Conservation (phyloP, 768 basidiomycete species). For the Terana coerulea region DNA sequence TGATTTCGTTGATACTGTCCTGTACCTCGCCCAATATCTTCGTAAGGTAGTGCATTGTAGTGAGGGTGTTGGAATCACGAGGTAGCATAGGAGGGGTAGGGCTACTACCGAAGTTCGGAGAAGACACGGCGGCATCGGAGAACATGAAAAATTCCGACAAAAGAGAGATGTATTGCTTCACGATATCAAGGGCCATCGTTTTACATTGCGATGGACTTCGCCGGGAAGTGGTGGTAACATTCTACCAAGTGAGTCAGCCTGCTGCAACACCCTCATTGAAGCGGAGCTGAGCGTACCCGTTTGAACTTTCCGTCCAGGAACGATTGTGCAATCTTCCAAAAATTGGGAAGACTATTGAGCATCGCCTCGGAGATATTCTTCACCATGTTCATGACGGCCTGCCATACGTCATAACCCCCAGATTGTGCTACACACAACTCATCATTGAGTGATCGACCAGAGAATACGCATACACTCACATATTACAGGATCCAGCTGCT, state of each 20-base stretch:
- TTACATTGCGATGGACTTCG: constrained; percentile 82
- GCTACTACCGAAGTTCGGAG: constrained; percentile 35
- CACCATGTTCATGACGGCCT: constrained; percentile 70
- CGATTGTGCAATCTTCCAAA: constrained; percentile 88
- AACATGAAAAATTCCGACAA: constrained; percentile 84
- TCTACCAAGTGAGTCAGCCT: neutral
- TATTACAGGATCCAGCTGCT: constrained; percentile 57
- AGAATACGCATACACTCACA: constrained; percentile 37
- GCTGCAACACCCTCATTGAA: neutral
- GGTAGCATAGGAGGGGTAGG: constrained; percentile 58
- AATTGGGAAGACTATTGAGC: constrained; percentile 80
- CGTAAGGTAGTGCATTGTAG: constrained; percentile 75
- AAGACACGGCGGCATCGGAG: constrained; percentile 71
- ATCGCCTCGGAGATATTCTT: constrained; percentile 87
- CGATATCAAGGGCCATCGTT: constrained; percentile 84
- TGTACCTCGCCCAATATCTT: constrained; percentile 81
- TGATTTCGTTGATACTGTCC: constrained; percentile 81
- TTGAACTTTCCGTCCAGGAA: constrained; percentile 94
- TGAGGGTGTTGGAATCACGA: constrained; percentile 72
- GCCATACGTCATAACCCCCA: constrained; percentile 77
- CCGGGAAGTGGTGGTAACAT: constrained; percentile 44
- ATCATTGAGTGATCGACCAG: neutral
- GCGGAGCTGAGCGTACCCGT: constrained; percentile 69
- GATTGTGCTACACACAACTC: constrained; percentile 50
- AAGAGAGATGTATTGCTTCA: constrained; percentile 80